These are phyloP conservation scores for Xylaria acuta DNA, from an alignment of 495 filamentous ascomycete genomes.

Conservation along the genomic window DNA sequence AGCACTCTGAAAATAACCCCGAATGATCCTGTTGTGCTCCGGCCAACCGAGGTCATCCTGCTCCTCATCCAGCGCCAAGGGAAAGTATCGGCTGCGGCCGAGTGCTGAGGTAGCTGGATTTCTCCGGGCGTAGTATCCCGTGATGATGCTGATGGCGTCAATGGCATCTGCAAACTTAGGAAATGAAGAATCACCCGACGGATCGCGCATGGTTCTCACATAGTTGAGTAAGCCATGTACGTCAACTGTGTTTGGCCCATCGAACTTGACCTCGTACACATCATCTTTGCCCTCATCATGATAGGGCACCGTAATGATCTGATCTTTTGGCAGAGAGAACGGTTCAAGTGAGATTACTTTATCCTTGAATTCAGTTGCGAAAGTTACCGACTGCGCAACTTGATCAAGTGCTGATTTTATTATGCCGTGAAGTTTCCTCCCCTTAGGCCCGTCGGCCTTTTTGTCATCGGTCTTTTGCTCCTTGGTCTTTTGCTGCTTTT, in stretches of 20 bases:
- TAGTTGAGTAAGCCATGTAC: constrained; percentile 60
- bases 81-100: constrained; percentile 54
- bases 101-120: constrained; percentile 38
- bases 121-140: constrained; percentile 49
- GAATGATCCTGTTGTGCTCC: constrained; percentile 50
- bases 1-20: constrained; percentile 73
- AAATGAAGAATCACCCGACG: constrained; percentile 44
- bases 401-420: constrained; percentile 56
- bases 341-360: constrained; percentile 53
- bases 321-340: constrained; percentile 44
- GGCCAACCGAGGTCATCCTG: constrained; percentile 31
- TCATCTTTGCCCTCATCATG: constrained; percentile 51
- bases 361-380: constrained; percentile 65
- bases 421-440: constrained; percentile 59
- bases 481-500: not conserved
- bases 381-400: constrained; percentile 34
- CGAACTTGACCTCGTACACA: constrained; percentile 54
- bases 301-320: constrained; percentile 49
- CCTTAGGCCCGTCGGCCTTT: constrained; percentile 11
- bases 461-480: not conserved
- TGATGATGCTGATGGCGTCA: constrained; percentile 58
- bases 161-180: constrained; percentile 48
- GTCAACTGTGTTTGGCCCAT: constrained; percentile 44
- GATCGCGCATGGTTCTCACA: constrained; percentile 52
- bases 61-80: constrained; percentile 35